A percentile compares a stretch with the other conserved stretches of the same genome.
These are phyloP conservation scores for Neocucurbitaria cava DNA, from an alignment of 2,329 filamentous ascomycete species.

Conservation along the genomic window DNA sequence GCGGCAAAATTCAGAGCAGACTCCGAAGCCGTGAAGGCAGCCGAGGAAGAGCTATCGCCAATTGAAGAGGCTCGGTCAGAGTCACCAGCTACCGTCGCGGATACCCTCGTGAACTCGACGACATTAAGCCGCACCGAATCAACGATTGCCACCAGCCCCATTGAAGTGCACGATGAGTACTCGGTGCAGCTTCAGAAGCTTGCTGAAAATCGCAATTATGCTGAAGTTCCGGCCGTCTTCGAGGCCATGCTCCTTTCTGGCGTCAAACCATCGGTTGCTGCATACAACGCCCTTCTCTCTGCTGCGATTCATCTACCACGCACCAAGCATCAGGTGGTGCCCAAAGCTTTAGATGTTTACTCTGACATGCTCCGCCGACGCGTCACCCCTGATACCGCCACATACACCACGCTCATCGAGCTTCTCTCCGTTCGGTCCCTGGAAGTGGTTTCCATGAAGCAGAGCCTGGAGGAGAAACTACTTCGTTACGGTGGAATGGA, in stretches of 20 bases:
- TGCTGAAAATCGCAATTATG: constrained; percentile 74
- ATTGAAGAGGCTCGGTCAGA: constrained; percentile 39
- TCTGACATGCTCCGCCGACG: constrained; percentile 92
- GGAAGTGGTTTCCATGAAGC: constrained; percentile 76
- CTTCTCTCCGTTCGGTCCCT: constrained; percentile 81
- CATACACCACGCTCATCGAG: constrained; percentile 86
- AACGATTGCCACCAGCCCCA: constrained; percentile 66
- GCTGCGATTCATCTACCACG: constrained; percentile 83
- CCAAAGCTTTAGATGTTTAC: constrained; percentile 93
- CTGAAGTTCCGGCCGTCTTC: constrained; percentile 88
- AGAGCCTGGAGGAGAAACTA: constrained; percentile 80
- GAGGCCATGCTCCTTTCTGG: constrained; percentile 86
- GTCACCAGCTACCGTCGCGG: constrained; percentile 41
- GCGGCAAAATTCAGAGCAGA: constrained; percentile 67
- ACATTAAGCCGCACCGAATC: constrained; percentile 40
- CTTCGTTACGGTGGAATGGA: constrained; percentile 84
- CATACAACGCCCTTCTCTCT: constrained; percentile 90
- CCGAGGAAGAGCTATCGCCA: constrained; percentile 40
- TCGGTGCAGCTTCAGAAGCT: constrained; percentile 81
- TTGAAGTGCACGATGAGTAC: constrained; percentile 70
- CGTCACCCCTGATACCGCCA: constrained; percentile 80
- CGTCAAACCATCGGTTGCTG: constrained; percentile 77
- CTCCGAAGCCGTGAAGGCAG: constrained; percentile 47
- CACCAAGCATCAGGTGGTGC: constrained; percentile 82
- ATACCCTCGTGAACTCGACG: constrained; percentile 35